phyloP scores from a whole-genome alignment of 768 basidiomycete genomes.

The Gelatoporia subvermispora region DNA sequence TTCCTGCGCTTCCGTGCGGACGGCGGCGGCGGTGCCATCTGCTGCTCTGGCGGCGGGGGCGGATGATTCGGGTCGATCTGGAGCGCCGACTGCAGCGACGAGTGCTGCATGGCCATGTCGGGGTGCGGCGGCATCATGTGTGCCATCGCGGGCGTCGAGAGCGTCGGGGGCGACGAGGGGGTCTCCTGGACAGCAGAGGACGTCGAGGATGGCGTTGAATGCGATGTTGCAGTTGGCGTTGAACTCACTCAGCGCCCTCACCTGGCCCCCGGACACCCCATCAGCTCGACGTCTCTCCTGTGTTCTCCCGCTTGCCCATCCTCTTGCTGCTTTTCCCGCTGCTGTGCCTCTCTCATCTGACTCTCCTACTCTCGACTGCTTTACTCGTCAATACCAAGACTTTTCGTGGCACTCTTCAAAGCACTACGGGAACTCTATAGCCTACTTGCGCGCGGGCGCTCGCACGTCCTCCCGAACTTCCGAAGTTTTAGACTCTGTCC shows the following conservation, averaged over 20 bases:
- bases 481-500: too few species aligned
- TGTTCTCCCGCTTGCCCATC: neutral
- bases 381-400: neutral
- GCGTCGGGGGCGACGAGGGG: constrained; percentile 8
- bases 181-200: constrained; percentile 1
- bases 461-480: too few species aligned
- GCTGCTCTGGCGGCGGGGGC: constrained; percentile 25
- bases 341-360: neutral
- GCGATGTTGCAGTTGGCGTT: constrained; percentile 10
- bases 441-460: too few species aligned
- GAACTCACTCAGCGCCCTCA: too few species aligned
- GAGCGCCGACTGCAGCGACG: constrained; percentile 56
- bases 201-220: constrained; percentile 1
- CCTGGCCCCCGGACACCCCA: too few species aligned
- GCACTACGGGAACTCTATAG: too few species aligned
- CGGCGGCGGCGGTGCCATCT: constrained; percentile 24
- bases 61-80: constrained; percentile 62
- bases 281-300: too few species aligned
- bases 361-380: neutral
- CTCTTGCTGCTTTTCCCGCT: neutral
- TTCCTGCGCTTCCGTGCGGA: constrained; percentile 51
- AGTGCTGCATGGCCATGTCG: constrained; percentile 37
- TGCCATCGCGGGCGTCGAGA: constrained; percentile 29
- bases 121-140: constrained; percentile 44
- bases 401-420: too few species aligned